Conservation (phyloP, 192 early-diverging fungal species). For the Glomus cerebriforme region DNA sequence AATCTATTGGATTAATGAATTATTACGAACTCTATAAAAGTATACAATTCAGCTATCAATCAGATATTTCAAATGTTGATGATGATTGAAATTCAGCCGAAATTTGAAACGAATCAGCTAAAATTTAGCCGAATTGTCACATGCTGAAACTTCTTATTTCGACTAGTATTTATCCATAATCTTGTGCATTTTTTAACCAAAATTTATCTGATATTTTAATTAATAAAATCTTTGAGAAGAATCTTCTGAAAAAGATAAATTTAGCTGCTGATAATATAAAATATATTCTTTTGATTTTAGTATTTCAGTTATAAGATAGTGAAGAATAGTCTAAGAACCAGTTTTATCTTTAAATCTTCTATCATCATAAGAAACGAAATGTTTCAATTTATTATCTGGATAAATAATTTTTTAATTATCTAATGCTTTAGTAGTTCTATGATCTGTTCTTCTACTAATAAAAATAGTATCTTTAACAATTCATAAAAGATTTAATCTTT, state of each 20-base stretch:
- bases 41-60: too few relatives aligned
- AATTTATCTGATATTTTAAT: not conserved
- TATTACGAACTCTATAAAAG: too few relatives aligned
- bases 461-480: not conserved
- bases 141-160: too few relatives aligned
- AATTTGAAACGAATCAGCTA: too few relatives aligned
- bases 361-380: not conserved
- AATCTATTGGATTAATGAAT: too few relatives aligned
- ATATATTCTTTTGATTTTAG: not conserved
- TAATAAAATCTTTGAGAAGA: not conserved
- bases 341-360: not conserved
- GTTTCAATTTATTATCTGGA: not conserved
- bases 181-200: not conserved
- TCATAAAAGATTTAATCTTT: too few relatives aligned
- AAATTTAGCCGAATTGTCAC: too few relatives aligned
- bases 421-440: not conserved
- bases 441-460: conserved; percentile 1
- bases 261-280: not conserved
- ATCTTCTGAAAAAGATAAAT: not conserved
- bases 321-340: not conserved
- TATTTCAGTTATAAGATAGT: not conserved
- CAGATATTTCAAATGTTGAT: too few relatives aligned
- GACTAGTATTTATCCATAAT: not conserved
- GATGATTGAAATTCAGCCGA: too few relatives aligned
- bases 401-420: not conserved